These are phyloP conservation scores for Pseudofabraea citricarpa DNA, from an alignment of 2,329 filamentous ascomycete species.

Conservation along the genomic window DNA sequence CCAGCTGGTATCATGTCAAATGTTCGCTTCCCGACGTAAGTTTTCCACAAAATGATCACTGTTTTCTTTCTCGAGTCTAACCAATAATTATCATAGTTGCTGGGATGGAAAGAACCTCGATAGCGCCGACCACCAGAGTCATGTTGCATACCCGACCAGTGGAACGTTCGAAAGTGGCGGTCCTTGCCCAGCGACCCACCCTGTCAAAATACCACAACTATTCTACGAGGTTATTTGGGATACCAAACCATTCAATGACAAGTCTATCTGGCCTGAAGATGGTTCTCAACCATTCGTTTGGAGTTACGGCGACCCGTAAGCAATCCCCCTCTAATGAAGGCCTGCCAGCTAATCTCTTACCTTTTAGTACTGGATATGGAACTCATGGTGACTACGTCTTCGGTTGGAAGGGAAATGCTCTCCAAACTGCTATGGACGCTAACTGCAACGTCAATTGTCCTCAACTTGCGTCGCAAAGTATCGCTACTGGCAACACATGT, in stretches of 20 bases:
- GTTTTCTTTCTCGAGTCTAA: background rate
- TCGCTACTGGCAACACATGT: constrained; percentile 41
- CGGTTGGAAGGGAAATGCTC: constrained; percentile 42
- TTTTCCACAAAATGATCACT: background rate
- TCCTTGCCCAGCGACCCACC: constrained; percentile 26
- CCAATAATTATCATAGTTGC: constrained; percentile 6
- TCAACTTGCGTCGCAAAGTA: constrained; percentile 37
- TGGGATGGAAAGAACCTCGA: constrained; percentile 22
- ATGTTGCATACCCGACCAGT: constrained; percentile 21
- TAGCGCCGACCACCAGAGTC: constrained; percentile 14
- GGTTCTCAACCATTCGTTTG: constrained; percentile 38
- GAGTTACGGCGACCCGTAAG: constrained; percentile 35
- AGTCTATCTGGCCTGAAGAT: constrained; percentile 37
- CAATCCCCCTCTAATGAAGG: no score
- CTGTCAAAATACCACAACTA: constrained; percentile 41
- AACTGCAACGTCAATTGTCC: constrained; percentile 42
- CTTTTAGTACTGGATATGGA: constrained; percentile 32
- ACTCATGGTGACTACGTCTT: constrained; percentile 47
- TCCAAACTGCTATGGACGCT: constrained; percentile 44
- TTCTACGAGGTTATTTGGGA: constrained; percentile 46
- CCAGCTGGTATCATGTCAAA: constrained; percentile 27
- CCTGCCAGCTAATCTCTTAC: constrained; percentile 1
- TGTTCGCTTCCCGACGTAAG: constrained; percentile 23
- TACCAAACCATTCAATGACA: constrained; percentile 35
- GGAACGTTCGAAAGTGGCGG: constrained; percentile 11